phyloP scores from a whole-genome alignment of 1,284 basidiomycete genomes.

The Apiotrichum mycotoxinovorans region DNA sequence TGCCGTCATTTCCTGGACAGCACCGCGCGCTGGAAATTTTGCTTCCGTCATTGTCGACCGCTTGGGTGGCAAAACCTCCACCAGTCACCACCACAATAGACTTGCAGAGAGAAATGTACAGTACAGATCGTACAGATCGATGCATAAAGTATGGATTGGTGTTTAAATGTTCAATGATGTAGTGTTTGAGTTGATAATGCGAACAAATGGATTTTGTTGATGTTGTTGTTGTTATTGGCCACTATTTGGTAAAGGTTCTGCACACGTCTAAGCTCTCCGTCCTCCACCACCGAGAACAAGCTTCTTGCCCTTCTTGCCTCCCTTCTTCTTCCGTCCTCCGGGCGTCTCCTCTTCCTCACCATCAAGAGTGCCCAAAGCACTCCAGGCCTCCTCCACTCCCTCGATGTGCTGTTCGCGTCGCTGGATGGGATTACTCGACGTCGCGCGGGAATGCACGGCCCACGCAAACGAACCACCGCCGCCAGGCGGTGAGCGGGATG shows the following conservation, averaged over 20 bases:
- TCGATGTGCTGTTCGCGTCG: neutral
- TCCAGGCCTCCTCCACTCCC: conserved; percentile 16
- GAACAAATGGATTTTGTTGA: neutral
- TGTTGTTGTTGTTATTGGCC: neutral
- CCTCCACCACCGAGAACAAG: conserved; percentile 21
- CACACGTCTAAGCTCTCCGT: conserved; percentile 10
- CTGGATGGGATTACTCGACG: neutral
- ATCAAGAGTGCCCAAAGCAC: neutral
- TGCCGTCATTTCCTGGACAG: neutral
- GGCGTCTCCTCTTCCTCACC: neutral
- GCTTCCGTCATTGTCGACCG: neutral
- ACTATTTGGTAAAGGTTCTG: neutral
- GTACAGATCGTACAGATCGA: neutral
- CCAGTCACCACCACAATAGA: too few relatives aligned
- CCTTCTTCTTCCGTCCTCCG: conserved; percentile 19
- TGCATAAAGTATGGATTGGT: conserved; percentile 4
- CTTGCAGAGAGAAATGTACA: too few relatives aligned
- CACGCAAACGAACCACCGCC: conserved; percentile 13
- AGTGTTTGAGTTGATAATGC: neutral
- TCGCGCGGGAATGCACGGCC: conserved; percentile 13
- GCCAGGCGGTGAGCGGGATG: neutral
- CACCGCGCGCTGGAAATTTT: conserved; percentile 1
- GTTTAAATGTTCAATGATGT: neutral
- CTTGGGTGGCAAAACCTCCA: neutral
- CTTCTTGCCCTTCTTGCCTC: conserved; percentile 21